Percentiles rank a stretch among this genome's conserved stretches.
Conservation (phyloP, 495 filamentous ascomycete species). For the Amniculicola lignicola region DNA sequence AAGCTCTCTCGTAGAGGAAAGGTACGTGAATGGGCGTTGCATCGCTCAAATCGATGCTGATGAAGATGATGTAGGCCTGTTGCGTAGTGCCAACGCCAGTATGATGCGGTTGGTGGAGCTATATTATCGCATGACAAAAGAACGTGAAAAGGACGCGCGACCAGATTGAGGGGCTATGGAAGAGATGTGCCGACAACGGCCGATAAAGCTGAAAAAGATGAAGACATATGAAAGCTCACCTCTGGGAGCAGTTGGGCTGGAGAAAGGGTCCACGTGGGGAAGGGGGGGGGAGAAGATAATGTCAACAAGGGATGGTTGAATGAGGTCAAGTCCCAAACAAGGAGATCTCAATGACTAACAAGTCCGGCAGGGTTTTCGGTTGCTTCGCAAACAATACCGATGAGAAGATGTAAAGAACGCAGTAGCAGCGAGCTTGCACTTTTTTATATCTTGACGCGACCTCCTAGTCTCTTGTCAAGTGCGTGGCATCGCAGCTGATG, state of each 20-base stretch:
- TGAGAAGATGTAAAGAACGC: background rate
- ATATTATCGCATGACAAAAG: no score
- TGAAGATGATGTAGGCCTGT: no score
- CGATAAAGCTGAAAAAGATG: conserved; percentile 2
- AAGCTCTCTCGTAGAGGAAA: no score
- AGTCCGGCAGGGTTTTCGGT: background rate
- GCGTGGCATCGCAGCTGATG: conserved; percentile 19
- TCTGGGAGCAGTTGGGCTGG: background rate
- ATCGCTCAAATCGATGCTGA: no score
- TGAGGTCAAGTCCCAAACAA: conserved; percentile 11
- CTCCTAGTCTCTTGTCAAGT: conserved; percentile 5
- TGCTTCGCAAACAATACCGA: conserved; percentile 4
- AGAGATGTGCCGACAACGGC: background rate
- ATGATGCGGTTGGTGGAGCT: no score
- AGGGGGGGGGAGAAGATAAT: background rate
- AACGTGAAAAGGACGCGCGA: no score
- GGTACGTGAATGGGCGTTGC: no score
- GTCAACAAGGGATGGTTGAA: background rate
- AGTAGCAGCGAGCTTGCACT: conserved; percentile 2
- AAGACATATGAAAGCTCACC: conserved; percentile 14
- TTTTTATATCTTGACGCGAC: conserved; percentile 19
- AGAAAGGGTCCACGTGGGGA: background rate
- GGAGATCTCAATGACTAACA: background rate
- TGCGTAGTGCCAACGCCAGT: no score
- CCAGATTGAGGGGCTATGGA: background rate